Evolutionary conservation across 2,329 filamentous ascomycete species (phyloP), one percentile per base, ranked within the genome.

Genomic region (Fusarium denticulatum): DNA sequence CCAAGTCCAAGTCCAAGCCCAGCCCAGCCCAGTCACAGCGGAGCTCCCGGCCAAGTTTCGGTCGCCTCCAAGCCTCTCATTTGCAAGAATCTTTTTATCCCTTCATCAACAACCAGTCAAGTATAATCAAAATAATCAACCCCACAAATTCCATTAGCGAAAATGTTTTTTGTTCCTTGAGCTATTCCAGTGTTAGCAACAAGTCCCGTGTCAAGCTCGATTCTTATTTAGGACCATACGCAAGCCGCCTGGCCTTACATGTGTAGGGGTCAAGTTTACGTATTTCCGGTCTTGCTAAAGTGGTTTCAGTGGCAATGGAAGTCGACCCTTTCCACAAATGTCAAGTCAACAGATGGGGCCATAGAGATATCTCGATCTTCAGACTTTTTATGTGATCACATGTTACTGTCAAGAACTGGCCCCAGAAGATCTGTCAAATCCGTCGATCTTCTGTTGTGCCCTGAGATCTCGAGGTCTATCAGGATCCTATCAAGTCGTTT

Each of bases 11-110:
- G 60, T 60, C 55, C 55, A 52, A 47, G 60, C 49, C 36, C 10
- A 37, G 36, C 47, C 57, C 34, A 53, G 53, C 56, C 57, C 42
- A 64, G 45, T 47, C 55, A 39, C 42, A 42, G 42, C 63, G 71
- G 68, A 66, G 66, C 57, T 68, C 39, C 73, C 72, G 66, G 64
- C 42, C 65, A 64, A 73, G 58, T 60, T 67, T 72, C 68, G 71
- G 67, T 64, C 65, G 58, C 71, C 62, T 69, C 42, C 56, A 69
- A 72, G 60, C 69, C 64, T 60, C 46, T 46, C 30, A 24, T 20
- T 30, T 49, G 20, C 26, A 47, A 42, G 42, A 50, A 53, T 56
- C 46, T 45, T 32, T 50, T 40, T 28, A 68, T 49, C 30, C 43
- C 52, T 59, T 64, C 47, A 37, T 37, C 2, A 5, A 22, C 24